Base-by-base conservation (phyloP, 305 asterid genomes). In the Coffea humblotiana region DNA sequence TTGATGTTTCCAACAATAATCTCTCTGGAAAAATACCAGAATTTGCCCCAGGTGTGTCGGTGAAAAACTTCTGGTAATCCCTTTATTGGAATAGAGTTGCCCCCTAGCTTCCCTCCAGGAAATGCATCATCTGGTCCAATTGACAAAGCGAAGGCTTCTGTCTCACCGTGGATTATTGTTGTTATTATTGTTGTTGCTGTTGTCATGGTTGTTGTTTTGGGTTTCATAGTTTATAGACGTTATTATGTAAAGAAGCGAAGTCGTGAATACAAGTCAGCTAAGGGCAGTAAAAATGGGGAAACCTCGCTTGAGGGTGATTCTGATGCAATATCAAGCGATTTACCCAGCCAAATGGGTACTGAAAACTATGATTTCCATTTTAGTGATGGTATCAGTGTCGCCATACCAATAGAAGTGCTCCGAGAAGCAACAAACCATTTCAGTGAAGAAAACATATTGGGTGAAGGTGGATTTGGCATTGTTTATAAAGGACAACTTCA, bases 401-500 rank as follows among this genome's bases (percentile, higher is more conserved):
- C 67, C 35, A 91, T 92, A 75, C 90, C 93, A 0, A 87, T 92
- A 8, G 96, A 90, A 51, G 82, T 88, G 51, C 87, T 94, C 13
- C 86, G 86, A 27, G 87, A 90, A 80, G 95, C 86, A 2, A 94
- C 98, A 16, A 47, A 88, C 43, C 86, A 86, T 76, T 94, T 94
- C 87, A 89, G 65, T 14, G 81, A 90, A 63, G 83, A 76, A n/a
- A 89, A 89, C 79, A 83, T 92, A 58, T 51, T 94, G 27, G 98
- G 98, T 35, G 87, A 61, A 78, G 98, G 97, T 3, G 98, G 98
- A 29, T 94, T 94, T 32, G 98, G 98, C 21, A 64, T 89, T 10
- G 98, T 94, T 12, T 93, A 94, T 76, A 86, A 64, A 84, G 98
- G 97, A 40, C 76, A 84, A 72, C 92, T 94, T 71, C 88, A 75